phyloP scores from a whole-genome alignment of 805 yeast species.

The Pichia rugopelliculosa region DNA sequence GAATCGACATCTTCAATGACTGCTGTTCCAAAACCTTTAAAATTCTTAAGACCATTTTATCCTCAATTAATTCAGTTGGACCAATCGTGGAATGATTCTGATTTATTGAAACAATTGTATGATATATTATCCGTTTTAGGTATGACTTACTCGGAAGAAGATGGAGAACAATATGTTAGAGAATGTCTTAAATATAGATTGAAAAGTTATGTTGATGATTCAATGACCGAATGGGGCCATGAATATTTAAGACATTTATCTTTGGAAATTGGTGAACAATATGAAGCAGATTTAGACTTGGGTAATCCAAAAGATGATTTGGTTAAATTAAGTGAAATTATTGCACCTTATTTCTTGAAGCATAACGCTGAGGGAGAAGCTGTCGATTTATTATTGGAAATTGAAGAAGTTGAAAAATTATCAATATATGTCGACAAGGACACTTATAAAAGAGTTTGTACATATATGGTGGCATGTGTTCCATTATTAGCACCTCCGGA shows the following conservation, averaged over 20 bases:
- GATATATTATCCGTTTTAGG: conserved; percentile 90
- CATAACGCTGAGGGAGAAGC: conserved; percentile 99
- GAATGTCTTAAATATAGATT: conserved; percentile 79
- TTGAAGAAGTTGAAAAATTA: conserved; percentile 78
- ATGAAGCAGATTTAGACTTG: conserved; percentile 40
- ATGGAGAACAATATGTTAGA: conserved; percentile 41
- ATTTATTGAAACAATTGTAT: conserved; percentile 50
- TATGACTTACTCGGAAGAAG: conserved; percentile 85
- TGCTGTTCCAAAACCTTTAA: conserved; percentile 97
- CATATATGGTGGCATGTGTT: conserved; percentile 94
- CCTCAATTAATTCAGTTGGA: conserved; percentile 58
- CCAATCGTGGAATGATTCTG: conserved; percentile 50
- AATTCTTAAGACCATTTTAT: conserved; percentile 86
- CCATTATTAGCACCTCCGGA: conserved; percentile 94
- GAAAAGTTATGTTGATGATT: conserved; percentile 34
- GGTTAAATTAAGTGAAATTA: conserved; percentile 58
- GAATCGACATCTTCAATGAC: conserved; percentile 98
- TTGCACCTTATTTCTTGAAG: conserved; percentile 82
- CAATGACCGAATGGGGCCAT: conserved; percentile 92
- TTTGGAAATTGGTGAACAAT: conserved; percentile 86
- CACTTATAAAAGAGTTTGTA: conserved; percentile 83
- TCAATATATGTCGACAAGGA: conserved; percentile 78
- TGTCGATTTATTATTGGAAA: conserved; percentile 83
- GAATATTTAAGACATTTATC: conserved; percentile 96
- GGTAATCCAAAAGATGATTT: conserved; percentile 30